A percentile compares a stretch with the other conserved stretches of the same genome.
These are phyloP conservation scores for Boletus austroedulis DNA, from an alignment of 1,284 basidiomycete genomes.

Conservation along the genomic window DNA sequence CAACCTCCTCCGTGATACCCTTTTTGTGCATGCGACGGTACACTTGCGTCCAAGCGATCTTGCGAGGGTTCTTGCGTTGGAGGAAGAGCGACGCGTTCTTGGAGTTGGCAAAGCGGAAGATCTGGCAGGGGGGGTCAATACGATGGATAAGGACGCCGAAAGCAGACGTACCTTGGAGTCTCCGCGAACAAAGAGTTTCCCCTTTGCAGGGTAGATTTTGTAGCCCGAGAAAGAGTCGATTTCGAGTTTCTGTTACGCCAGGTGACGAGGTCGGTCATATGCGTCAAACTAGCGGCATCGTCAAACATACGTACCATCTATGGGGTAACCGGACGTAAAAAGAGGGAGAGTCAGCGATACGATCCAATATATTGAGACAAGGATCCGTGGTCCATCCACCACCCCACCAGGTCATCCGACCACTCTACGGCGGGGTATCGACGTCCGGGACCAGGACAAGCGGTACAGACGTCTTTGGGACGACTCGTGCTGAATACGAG, in stretches of 20 bases:
- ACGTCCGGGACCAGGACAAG: conserved; percentile 12
- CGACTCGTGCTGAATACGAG: conserved; percentile 11
- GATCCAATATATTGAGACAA: conserved; percentile 8
- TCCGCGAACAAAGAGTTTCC: conserved; percentile 92
- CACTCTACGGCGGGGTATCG: conserved; percentile 23
- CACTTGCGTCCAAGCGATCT: conserved; percentile 97
- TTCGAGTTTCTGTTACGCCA: conserved; percentile 85
- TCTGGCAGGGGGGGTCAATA: conserved; percentile 43
- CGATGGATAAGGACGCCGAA: background rate
- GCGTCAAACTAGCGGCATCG: background rate
- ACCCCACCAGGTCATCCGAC: conserved; percentile 44
- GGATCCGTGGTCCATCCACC: conserved; percentile 41
- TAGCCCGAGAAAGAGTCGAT: conserved; percentile 95
- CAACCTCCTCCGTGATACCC: conserved; percentile 97
- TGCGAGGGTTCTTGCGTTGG: conserved; percentile 99
- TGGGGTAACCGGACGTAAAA: conserved; percentile 3
- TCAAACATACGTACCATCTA: conserved; percentile 49
- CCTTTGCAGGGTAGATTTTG: conserved; percentile 96
- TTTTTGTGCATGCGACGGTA: conserved; percentile 99
- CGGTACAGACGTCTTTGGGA: conserved; percentile 9
- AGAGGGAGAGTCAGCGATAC: conserved; percentile 25
- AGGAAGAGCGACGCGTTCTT: conserved; percentile 97
- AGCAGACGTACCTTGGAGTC: conserved; percentile 83
- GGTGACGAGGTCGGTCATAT: conserved; percentile 20
- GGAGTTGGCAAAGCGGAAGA: conserved; percentile 88